Evolutionary conservation across 345 rosid genomes (phyloP).

Genomic region (Aegle marmelos): DNA sequence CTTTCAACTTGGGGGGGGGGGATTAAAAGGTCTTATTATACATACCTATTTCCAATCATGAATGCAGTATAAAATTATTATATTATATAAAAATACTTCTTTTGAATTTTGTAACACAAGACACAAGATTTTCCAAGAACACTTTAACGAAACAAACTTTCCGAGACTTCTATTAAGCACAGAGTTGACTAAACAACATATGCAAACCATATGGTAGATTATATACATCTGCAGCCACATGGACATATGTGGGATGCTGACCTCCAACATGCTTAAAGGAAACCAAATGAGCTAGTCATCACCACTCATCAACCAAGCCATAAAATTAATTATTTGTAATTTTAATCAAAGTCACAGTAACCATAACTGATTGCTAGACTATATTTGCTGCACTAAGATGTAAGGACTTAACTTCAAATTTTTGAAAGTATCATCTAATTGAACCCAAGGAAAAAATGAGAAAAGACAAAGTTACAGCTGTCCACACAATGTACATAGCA

Average conservation of each 20-base stretch:
- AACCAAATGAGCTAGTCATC: not conserved
- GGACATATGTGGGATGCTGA: not conserved
- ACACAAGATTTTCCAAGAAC: not conserved
- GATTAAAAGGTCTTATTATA: not conserved
- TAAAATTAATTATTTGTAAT: not conserved
- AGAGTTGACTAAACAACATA: not conserved
- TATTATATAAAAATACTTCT: not conserved
- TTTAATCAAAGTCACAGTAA: not conserved
- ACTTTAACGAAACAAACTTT: not conserved
- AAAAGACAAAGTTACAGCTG: not conserved
- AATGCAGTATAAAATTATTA: not conserved
- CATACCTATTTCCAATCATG: not conserved
- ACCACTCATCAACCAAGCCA: not conserved
- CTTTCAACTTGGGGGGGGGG: too few relatives aligned
- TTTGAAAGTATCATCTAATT: not conserved
- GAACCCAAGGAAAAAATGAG: not conserved
- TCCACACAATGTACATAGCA: not conserved
- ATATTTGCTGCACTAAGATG: not conserved
- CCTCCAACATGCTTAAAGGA: not conserved
- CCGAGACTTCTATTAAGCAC: not conserved
- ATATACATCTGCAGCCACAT: not conserved
- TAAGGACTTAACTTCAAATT: not conserved
- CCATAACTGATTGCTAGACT: not conserved
- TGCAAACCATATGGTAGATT: not conserved
- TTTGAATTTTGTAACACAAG: not conserved